Evolutionary conservation across 192 early-diverging fungal genomes (phyloP), one percentile per base, ranked within the genome.

Genomic region (Spizellomyces sp.): DNA sequence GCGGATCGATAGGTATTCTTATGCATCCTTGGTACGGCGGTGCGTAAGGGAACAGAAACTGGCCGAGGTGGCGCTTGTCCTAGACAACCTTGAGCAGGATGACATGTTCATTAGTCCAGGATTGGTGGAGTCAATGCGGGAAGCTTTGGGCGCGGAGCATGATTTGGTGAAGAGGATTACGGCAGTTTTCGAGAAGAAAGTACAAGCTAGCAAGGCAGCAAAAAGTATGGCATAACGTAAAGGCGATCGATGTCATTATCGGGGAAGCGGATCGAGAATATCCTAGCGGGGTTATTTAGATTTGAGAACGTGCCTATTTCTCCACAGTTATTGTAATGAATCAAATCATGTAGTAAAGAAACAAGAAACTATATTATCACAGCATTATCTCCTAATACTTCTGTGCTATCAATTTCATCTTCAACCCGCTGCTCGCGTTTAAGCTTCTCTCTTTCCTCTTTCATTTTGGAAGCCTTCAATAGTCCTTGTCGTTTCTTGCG

Each of bases 61-160:
- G 54, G 54, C 5, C n/a, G 54, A 56, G 22, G n/a, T 7, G n/a
- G 54, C n/a, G 5, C n/a, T 56, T 19, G 54, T 56, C 54, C 54
- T 56, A 19, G 54, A n/a, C n/a, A n/a, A n/a, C n/a, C n/a, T 56
- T 56, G 54, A 56, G 54, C n/a, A 7, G 0, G 54, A 22, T 22
- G 5, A 56, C 6, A 19, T 56, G n/a, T n/a, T n/a, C 54, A 22
- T 56, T 7, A 22, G n/a, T 56, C 5, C 7, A 22, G 54, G 22
- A 19, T 22, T 19, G n/a, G n/a, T 56, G 5, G 22, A 19, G 54
- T 19, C 22, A 4, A 6, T 56, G 54, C 54, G 22, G 22, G 54
- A 56, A 22, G 5, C n/a, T 22, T 56, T n/a, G n/a, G 54, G 54
- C n/a, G 54, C 54, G n/a, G 54, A 56, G n/a, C 54, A 56, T 22